Evolutionary conservation across 176 grass and related monocot genomes (phyloP), one percentile per base, ranked within the genome.

Genomic region (Rhipidocladum racemiflorum): DNA sequence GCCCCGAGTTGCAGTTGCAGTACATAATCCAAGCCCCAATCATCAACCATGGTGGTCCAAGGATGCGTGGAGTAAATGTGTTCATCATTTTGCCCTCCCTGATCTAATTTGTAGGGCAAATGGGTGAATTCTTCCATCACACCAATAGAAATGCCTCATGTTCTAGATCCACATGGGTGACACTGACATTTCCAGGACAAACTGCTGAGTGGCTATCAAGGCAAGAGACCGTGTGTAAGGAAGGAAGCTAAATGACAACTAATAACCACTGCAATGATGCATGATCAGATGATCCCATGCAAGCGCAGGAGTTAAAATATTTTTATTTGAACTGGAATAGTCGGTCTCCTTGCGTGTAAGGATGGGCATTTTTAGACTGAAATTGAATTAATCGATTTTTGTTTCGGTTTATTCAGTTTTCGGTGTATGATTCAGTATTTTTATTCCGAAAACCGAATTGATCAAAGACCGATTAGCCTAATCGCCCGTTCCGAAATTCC

Each of bases 101-200:
- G 4, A 1, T 28, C 72, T 70, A 60, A 16, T 32, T 50, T 61
- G 44, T 16, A 3, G 5, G 4, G 23, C 16, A 27, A 3, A 48
- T 13, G 39, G 12, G 59, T 79, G 67, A 65, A 45, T 9, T 85
- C 34, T 44, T 25, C 77, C 20, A 12, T 49, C 65, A 57, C 57
- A 40, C 57, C 56, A 73, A 86, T 66, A 85, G 34, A 65, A 64
- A 76, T 69, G 75, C 70, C 77, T 25, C 15, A 8, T 40, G 30
- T 12, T 51, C 61, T 20, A 3, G 16, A 75, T 44, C 20, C 76
- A 75, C 76, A 66, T 84, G 81, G 68, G n/a, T 39, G 62, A 24
- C 50, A 12, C 40, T 42, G 70, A 28, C 46, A 18, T 35, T 20
- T 11, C 16, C 25, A 14, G 11, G 25, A 45, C 6, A 5, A 18